A percentile compares a stretch with the other conserved stretches of the same genome.
These are phyloP conservation scores for Aechmea fasciata DNA, from an alignment of 176 grass and related monocot species.

Conservation along the genomic window DNA sequence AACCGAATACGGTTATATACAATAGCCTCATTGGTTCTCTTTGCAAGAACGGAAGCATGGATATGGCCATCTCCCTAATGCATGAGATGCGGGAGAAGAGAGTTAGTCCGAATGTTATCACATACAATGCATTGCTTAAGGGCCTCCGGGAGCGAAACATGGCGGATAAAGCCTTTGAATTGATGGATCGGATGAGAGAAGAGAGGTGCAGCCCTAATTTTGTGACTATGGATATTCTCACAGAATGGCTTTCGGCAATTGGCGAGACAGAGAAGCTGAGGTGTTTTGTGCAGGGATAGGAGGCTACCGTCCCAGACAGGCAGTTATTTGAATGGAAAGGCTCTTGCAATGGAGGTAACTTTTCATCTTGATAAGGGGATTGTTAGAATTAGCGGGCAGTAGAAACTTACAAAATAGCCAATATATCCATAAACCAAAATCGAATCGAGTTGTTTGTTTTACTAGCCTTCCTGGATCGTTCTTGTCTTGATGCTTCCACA, in stretches of 20 bases:
- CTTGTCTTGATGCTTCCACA: too few species aligned
- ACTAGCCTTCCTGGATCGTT: too few species aligned
- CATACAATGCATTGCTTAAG: conserved; percentile 61
- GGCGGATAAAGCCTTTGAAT: conserved; percentile 44
- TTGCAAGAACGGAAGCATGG: conserved; percentile 34
- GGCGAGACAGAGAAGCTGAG: conserved; percentile 54
- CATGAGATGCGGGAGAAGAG: conserved; percentile 46
- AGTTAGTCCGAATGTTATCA: conserved; percentile 38
- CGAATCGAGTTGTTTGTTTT: too few species aligned
- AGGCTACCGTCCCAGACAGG: background rate
- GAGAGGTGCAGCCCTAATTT: conserved; percentile 56
- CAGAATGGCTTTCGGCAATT: conserved; percentile 53
- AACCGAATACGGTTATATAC: conserved; percentile 50
- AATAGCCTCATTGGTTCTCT: conserved; percentile 61
- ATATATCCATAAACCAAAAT: too few species aligned
- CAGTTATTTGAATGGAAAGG: background rate
- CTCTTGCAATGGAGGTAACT: background rate
- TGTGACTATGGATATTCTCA: conserved; percentile 63
- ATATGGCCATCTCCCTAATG: conserved; percentile 35
- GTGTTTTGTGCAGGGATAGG: conserved; percentile 30
- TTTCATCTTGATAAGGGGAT: too few species aligned
- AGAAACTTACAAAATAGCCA: too few species aligned
- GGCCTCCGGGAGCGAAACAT: conserved; percentile 40
- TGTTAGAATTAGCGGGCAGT: too few species aligned
- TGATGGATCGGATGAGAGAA: conserved; percentile 60